phyloP scores from a whole-genome alignment of 352 stramenopile genomes.

The Globisporangium viniferum region DNA sequence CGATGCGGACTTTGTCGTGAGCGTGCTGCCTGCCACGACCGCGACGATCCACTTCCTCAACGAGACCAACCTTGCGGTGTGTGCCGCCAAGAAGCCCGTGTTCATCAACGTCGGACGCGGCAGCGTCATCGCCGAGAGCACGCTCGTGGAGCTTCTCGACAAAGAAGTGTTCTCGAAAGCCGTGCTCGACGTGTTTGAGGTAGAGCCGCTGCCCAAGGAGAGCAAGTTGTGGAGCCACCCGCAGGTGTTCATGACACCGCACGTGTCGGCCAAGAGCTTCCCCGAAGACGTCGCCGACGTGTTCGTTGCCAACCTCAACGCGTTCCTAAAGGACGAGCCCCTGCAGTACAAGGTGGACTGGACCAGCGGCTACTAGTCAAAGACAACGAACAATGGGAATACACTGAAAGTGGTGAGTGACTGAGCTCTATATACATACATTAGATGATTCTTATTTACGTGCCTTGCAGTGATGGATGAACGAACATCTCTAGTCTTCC shows the following conservation, averaged over 20 bases:
- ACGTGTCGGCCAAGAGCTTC: conserved; percentile 78
- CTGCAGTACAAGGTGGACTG: conserved; percentile 53
- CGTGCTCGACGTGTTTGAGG: conserved; percentile 62
- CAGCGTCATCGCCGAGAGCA: conserved; percentile 60
- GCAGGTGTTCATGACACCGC: conserved; percentile 70
- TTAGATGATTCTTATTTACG: conserved; percentile 8
- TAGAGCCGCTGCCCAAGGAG: conserved; percentile 44
- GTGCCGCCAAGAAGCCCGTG: conserved; percentile 59
- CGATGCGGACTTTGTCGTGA: conserved; percentile 76
- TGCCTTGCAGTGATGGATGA: neutral
- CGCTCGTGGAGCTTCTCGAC: conserved; percentile 65
- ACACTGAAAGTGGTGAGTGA: neutral
- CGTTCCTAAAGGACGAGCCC: conserved; percentile 33
- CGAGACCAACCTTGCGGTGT: conserved; percentile 38
- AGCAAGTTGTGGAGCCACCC: conserved; percentile 66
- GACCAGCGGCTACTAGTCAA: conserved; percentile 42
- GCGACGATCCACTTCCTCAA: conserved; percentile 68
- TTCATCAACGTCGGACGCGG: conserved; percentile 88
- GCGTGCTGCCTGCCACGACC: conserved; percentile 75
- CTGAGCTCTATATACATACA: conserved; percentile 17
- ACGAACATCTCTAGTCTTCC: conserved; percentile 12
- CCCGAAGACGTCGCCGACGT: conserved; percentile 70
- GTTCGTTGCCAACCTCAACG: conserved; percentile 63
- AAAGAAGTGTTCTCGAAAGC: conserved; percentile 49
- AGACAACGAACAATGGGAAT: neutral